These are phyloP conservation scores for Trichoderma afroharzianum DNA, from an alignment of 2,329 filamentous ascomycete genomes.

Conservation along the genomic window DNA sequence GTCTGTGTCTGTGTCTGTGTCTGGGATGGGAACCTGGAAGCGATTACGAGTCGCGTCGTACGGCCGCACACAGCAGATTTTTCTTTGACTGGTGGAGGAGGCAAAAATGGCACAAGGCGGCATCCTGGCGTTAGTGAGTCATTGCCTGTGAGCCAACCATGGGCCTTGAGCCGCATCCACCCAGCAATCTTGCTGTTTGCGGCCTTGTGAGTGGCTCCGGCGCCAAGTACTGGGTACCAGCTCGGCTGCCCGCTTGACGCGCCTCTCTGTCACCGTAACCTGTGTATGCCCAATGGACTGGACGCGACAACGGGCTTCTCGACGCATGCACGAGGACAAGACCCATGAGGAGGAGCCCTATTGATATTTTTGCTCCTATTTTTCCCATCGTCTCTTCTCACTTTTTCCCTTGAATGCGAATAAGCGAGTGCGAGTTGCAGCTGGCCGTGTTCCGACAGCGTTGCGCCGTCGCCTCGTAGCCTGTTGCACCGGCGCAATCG, in stretches of 20 bases:
- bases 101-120: conserved; percentile 17
- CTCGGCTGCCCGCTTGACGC: conserved; percentile 8
- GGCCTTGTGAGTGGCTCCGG: conserved; percentile 30
- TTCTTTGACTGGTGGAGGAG: conserved; percentile 12
- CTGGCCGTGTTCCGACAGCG: neutral
- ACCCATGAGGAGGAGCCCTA: neutral
- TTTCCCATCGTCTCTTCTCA: neutral
- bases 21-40: neutral
- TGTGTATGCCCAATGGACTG: neutral
- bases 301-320: neutral
- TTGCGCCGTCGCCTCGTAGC: neutral
- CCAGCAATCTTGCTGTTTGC: conserved; percentile 31
- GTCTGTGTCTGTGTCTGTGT: neutral
- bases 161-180: conserved; percentile 23
- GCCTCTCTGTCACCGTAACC: neutral
- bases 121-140: conserved; percentile 26
- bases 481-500: conserved; percentile 10
- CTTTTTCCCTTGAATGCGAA: neutral
- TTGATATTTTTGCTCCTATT: neutral
- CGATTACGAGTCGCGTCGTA: conserved; percentile 17
- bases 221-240: conserved; percentile 24
- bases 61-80: conserved; percentile 19
- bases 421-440: neutral
- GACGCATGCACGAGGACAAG: neutral
- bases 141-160: conserved; percentile 27